Conservation (phyloP, 352 stramenopile species). For the Aphanomyces astaci region DNA sequence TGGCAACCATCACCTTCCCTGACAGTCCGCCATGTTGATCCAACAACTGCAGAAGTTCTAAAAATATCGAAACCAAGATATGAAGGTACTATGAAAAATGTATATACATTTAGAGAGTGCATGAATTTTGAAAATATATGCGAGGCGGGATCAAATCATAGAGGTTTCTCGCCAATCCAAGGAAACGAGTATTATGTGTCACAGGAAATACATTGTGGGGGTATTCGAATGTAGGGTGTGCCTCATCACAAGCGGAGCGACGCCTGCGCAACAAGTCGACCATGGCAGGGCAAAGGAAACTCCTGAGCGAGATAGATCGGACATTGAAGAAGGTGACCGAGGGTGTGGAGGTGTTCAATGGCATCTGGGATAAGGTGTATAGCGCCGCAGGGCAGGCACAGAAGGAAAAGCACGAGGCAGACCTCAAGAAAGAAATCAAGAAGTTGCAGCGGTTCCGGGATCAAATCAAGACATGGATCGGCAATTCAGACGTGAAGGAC, state of each 20-base stretch:
- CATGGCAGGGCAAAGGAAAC: slow-evolving; percentile 82
- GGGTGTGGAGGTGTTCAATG: slow-evolving; percentile 97
- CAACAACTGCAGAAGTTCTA: no score
- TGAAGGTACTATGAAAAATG: no score
- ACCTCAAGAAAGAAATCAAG: slow-evolving; percentile 99
- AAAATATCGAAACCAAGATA: no score
- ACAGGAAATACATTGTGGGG: neutral
- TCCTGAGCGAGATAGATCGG: slow-evolving; percentile 95
- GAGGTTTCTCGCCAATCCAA: no score
- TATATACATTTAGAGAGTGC: no score
- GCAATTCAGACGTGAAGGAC: slow-evolving; percentile 96
- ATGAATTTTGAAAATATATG: no score
- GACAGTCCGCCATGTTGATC: no score
- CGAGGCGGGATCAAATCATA: no score
- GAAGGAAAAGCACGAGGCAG: slow-evolving; percentile 99
- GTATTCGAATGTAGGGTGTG: slow-evolving; percentile 19
- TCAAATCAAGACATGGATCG: slow-evolving; percentile 99
- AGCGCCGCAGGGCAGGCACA: slow-evolving; percentile 93
- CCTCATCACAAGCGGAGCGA: slow-evolving; percentile 13
- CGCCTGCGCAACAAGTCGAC: slow-evolving; percentile 14
- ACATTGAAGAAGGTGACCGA: slow-evolving; percentile 99
- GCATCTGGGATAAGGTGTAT: slow-evolving; percentile 99
- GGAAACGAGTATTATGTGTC: neutral
- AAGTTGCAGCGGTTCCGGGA: slow-evolving; percentile 98
- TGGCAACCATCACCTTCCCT: no score